Percentiles rank a stretch among this genome's conserved stretches.
Evolutionary conservation across 1,139 yeast genomes (phyloP).

Genomic region (Hemisphaericaspora lyxosophila): DNA sequence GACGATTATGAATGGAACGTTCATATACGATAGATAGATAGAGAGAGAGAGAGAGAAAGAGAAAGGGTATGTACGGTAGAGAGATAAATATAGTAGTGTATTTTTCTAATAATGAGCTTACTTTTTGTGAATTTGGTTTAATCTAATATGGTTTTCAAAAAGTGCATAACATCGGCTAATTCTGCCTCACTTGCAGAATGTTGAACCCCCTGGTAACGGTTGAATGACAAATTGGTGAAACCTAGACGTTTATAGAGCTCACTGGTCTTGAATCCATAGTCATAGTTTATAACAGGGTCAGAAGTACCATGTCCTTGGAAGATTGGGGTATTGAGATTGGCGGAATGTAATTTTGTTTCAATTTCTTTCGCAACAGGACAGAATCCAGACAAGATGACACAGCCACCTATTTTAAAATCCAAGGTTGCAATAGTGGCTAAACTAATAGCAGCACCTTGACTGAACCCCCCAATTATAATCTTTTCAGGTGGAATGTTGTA

Average conservation of each 20-base stretch:
- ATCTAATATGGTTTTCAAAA: conserved; percentile 28
- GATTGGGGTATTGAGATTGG: conserved; percentile 66
- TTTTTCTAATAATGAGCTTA: too few species aligned
- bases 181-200: conserved; percentile 73
- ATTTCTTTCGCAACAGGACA: conserved; percentile 53
- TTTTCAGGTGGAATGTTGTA: conserved; percentile 66
- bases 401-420: conserved; percentile 73
- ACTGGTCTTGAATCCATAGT: conserved; percentile 48
- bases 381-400: conserved; percentile 78
- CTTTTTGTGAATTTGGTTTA: too few species aligned
- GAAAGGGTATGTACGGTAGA: too few species aligned
- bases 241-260: conserved; percentile 52
- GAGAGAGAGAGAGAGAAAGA: too few species aligned
- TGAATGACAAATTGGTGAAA: conserved; percentile 53
- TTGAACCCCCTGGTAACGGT: conserved; percentile 59
- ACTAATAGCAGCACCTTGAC: conserved; percentile 88
- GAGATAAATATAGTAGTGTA: too few species aligned
- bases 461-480: conserved; percentile 87
- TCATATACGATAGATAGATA: too few species aligned
- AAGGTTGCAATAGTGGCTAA: conserved; percentile 51
- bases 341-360: conserved; percentile 21
- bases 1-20: too few species aligned
- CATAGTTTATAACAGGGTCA: conserved; percentile 64
- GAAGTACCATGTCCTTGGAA: conserved; percentile 86
- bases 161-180: conserved; percentile 55